Conservation (phyloP, 2,329 filamentous ascomycete genomes). For the Ceratocystiopsis minuta region DNA sequence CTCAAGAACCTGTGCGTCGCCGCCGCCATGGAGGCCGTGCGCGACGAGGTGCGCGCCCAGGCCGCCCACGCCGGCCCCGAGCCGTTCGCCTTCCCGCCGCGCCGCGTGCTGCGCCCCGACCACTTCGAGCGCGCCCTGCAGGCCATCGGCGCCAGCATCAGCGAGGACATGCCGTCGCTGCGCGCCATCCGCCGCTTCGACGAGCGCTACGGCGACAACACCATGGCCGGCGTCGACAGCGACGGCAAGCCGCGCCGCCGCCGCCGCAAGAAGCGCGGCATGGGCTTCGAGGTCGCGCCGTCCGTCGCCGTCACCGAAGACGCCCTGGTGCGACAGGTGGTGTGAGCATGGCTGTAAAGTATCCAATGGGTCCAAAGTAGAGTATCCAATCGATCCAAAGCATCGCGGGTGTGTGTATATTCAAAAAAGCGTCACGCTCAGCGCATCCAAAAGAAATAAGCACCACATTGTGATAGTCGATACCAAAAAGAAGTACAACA, state of each 20-base stretch:
- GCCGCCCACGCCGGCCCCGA: slow-evolving; percentile 18
- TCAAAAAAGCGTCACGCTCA: no score
- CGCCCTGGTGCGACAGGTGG: slow-evolving; percentile 22
- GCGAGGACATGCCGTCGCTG: slow-evolving; percentile 79
- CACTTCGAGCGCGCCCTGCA: slow-evolving; percentile 78
- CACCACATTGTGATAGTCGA: no score
- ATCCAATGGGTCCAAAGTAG: no score
- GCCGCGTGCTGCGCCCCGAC: slow-evolving; percentile 41
- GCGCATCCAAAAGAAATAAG: no score
- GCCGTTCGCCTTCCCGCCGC: slow-evolving; percentile 45
- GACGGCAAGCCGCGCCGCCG: slow-evolving; percentile 32
- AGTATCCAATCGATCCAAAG: no score
- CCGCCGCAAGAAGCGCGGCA: slow-evolving; percentile 35
- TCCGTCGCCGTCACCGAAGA: slow-evolving; percentile 24
- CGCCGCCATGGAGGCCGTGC: slow-evolving; percentile 60
- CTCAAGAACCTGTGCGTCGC: slow-evolving; percentile 70
- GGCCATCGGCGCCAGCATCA: slow-evolving; percentile 84
- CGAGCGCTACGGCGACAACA: slow-evolving; percentile 77
- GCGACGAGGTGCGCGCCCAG: slow-evolving; percentile 42
- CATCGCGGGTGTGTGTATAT: no score
- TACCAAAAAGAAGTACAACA: no score
- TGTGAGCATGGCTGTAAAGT: not conserved
- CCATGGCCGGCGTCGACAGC: slow-evolving; percentile 11
- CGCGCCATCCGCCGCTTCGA: slow-evolving; percentile 87
- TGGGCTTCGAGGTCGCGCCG: slow-evolving; percentile 39